Percentiles rank a stretch among this genome's conserved stretches.
These are phyloP conservation scores for Fusarium newnesense DNA, from an alignment of 2,329 filamentous ascomycete species.

Conservation along the genomic window DNA sequence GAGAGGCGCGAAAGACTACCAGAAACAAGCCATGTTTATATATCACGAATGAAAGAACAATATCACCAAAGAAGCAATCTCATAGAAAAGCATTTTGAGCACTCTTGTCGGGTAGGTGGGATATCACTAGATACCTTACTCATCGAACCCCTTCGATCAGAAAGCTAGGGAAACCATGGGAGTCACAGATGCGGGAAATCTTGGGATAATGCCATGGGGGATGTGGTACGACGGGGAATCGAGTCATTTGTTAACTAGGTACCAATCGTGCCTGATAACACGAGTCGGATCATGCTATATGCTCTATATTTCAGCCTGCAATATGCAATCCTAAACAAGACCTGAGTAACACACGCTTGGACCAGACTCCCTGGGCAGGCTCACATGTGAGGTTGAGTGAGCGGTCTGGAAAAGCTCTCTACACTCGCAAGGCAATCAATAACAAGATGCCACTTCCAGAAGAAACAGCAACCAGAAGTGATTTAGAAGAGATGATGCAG, in stretches of 20 bases:
- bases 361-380: constrained; percentile 1
- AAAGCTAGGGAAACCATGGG: not conserved
- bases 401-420: constrained; percentile 12
- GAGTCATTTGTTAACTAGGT: constrained; percentile 4
- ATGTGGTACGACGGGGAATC: constrained; percentile 28
- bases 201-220: not conserved
- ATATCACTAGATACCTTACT: not conserved
- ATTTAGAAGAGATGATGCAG: not conserved
- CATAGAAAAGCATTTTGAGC: not conserved
- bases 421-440: not conserved
- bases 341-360: constrained; percentile 10
- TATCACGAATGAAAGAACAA: constrained; percentile 6
- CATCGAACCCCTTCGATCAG: not conserved
- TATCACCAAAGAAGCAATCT: not conserved
- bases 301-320: constrained; percentile 18
- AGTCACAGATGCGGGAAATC: not conserved
- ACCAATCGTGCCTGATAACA: constrained; percentile 10
- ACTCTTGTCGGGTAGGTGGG: not conserved
- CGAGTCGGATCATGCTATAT: constrained; percentile 24
- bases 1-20: constrained; percentile 15
- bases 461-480: not conserved
- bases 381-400: constrained; percentile 20
- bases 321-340: constrained; percentile 10
- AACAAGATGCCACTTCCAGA: not conserved
- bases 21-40: constrained; percentile 1